These are phyloP conservation scores for Symbiodinium natans DNA, from an alignment of 73 alveolate genomes.

Conservation along the genomic window DNA sequence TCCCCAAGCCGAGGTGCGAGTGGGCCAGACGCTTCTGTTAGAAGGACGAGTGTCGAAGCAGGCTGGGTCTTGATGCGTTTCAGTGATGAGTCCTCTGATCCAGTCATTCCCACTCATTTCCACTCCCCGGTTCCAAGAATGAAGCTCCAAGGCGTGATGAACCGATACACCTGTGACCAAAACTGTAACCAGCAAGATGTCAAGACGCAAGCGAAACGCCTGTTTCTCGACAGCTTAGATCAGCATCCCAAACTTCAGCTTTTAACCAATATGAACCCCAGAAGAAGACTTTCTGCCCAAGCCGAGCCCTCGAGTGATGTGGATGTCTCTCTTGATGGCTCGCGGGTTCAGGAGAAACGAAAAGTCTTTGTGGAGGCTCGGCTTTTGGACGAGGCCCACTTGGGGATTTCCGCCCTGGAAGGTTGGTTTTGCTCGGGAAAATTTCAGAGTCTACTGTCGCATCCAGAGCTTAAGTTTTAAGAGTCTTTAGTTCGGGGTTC, in stretches of 20 bases:
- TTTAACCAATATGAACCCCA: too few relatives aligned
- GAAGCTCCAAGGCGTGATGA: not conserved
- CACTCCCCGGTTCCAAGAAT: not conserved
- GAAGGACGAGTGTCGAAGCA: conserved; percentile 14
- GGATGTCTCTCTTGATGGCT: too few relatives aligned
- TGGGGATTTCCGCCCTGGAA: not conserved
- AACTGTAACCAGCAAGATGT: not conserved
- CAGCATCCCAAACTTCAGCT: not conserved
- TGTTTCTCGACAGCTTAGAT: not conserved
- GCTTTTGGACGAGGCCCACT: not conserved
- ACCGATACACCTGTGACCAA: not conserved
- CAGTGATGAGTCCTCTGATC: not conserved
- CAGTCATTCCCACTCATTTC: not conserved
- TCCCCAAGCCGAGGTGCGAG: not conserved
- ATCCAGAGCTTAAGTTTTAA: too few relatives aligned
- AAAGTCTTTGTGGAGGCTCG: conserved; percentile 18
- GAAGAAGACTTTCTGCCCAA: too few relatives aligned
- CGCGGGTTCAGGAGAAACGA: not conserved
- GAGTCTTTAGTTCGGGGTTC: too few relatives aligned
- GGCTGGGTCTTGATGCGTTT: not conserved
- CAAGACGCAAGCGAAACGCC: not conserved
- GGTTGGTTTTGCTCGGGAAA: not conserved
- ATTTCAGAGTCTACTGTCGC: too few relatives aligned
- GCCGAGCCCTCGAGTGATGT: too few relatives aligned
- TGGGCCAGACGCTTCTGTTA: conserved; percentile 23